phyloP scores from a whole-genome alignment of 2,329 filamentous ascomycete species.

The Diaporthe citriasiana region DNA sequence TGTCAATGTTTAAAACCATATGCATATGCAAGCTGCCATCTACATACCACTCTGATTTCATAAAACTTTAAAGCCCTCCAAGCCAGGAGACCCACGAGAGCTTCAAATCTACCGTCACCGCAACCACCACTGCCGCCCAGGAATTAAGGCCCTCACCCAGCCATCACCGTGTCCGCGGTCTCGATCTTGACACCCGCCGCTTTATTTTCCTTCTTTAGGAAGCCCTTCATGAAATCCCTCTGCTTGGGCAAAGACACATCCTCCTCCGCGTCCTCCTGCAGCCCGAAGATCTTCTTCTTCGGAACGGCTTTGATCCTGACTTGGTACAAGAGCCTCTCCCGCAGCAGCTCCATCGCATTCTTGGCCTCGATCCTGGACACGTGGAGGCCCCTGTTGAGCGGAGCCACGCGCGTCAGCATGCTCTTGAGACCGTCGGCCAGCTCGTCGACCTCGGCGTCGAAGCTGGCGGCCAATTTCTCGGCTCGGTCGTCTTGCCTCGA shows the following conservation, averaged over 20 bases:
- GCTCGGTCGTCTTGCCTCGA: constrained; percentile 44
- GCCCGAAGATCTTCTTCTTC: constrained; percentile 66
- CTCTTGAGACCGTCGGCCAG: constrained; percentile 72
- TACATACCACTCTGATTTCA: background rate
- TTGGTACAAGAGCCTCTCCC: constrained; percentile 78
- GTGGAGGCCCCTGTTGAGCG: constrained; percentile 77
- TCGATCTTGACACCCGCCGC: background rate
- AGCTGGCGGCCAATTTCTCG: constrained; percentile 53
- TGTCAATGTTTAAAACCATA: background rate
- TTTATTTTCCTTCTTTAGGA: constrained; percentile 52
- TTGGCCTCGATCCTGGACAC: constrained; percentile 83
- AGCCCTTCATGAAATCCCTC: constrained; percentile 65
- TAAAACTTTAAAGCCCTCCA: too few relatives aligned
- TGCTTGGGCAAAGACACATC: constrained; percentile 59
- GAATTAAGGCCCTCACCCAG: constrained; percentile 9
- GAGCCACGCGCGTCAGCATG: constrained; percentile 75
- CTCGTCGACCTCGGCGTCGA: constrained; percentile 80
- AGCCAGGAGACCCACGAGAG: background rate
- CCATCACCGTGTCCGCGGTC: constrained; percentile 18
- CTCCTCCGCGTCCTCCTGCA: constrained; percentile 53
- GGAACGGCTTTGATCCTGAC: constrained; percentile 75
- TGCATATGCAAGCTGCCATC: background rate
- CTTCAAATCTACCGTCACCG: background rate
- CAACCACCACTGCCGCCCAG: background rate
- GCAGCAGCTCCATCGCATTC: constrained; percentile 79